These are phyloP conservation scores for Myxozyma geophila DNA, from an alignment of 805 yeast genomes.

Conservation along the genomic window DNA sequence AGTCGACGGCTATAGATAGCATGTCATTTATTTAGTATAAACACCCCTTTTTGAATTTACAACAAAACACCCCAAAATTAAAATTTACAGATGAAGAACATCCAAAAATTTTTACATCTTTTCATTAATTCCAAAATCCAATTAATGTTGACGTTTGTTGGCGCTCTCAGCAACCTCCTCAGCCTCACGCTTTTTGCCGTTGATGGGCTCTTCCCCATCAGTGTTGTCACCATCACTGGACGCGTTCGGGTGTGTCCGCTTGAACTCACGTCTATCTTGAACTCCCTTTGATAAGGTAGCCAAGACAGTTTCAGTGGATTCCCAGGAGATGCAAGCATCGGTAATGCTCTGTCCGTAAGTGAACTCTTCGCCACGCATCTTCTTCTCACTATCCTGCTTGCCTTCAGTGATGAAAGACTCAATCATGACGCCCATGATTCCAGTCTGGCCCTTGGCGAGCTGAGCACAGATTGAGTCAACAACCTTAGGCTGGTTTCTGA, in stretches of 20 bases:
- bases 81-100: too few relatives aligned
- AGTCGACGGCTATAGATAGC: too few relatives aligned
- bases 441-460: conserved; percentile 69
- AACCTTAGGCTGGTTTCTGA: conserved; percentile 90
- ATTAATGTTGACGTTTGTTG: conserved; percentile 15
- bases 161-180: not conserved
- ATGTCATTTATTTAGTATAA: too few relatives aligned
- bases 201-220: conserved; percentile 11
- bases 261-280: conserved; percentile 62
- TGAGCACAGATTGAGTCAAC: conserved; percentile 79
- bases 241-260: conserved; percentile 18
- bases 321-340: conserved; percentile 97
- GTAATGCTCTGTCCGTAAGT: conserved; percentile 94
- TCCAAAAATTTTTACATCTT: not conserved
- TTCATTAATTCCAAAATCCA: not conserved
- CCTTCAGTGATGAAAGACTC: conserved; percentile 93
- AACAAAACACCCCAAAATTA: too few relatives aligned
- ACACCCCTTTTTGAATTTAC: too few relatives aligned
- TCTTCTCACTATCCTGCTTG: conserved; percentile 63
- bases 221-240: conserved; percentile 29
- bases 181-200: conserved; percentile 10
- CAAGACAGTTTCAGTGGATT: conserved; percentile 74
- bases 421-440: conserved; percentile 93
- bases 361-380: conserved; percentile 66
- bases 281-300: conserved; percentile 78